Evolutionary conservation across 495 filamentous ascomycete species (phyloP), one percentile per base, ranked within the genome.

Genomic region (Hypoxylon crocopeplum): DNA sequence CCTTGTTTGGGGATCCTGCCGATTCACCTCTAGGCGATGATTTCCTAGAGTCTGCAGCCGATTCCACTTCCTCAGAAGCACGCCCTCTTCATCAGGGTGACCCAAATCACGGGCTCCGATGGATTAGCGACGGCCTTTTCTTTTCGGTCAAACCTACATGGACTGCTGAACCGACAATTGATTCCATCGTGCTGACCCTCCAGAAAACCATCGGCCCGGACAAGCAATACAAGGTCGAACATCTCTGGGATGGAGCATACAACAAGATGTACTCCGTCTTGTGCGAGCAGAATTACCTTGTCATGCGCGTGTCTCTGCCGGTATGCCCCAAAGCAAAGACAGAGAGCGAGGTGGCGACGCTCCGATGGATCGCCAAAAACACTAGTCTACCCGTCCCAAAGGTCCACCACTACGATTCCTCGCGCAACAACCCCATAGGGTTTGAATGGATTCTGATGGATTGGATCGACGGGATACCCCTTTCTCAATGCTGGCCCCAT

Each of bases 391-490:
- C 83, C 0, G 75, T 84, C 0, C 80, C 85, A 4, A 61, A 8
- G 1, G 72, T 86, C 16, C 56, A 76, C 17, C 75, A 74, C 15
- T 84, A 74, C 33, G 77, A 85, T 45, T 69, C 75, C 15, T 74
- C 77, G 0, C 46, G 52, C 3, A 37, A 72, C 5, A 84, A 81
- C 55, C 70, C 71, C 7, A 66, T 86, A 20, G 79, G 78, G 7
- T 84, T 81, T 55, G 84, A 86, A 72, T 88, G 84, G 84, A 78
- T 86, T 1, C 53, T 87, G 8, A 82, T 85, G 79, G 74, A 76
- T 13, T 69, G 63, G 51, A 60, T 85, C 34, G 48, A 71, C 3
- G 83, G 84, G 2, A 69, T 39, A 4, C 64, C 72, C 0, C 71
- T 80, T 1, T 48, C 63, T 24, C 56, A 75, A n/a, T 53, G 71